A percentile compares a stretch with the other conserved stretches of the same genome.
These are phyloP conservation scores for Aspergillus nomiae DNA, from an alignment of 2,329 filamentous ascomycete species.

Conservation along the genomic window DNA sequence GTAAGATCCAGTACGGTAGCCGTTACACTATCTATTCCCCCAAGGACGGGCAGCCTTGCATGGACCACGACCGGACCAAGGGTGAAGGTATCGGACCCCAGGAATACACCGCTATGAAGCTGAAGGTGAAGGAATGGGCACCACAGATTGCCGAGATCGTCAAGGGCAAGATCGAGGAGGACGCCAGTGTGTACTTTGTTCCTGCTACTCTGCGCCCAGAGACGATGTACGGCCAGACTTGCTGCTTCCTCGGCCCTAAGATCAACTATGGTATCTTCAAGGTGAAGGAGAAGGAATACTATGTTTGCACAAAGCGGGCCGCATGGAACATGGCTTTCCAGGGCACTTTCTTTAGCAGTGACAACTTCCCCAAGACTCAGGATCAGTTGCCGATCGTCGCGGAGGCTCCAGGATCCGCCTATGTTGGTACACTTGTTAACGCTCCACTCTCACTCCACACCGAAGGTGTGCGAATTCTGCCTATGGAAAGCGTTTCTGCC, in stretches of 20 bases:
- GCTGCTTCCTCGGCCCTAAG: conserved; percentile 90
- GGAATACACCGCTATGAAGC: conserved; percentile 90
- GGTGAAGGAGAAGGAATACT: conserved; percentile 75
- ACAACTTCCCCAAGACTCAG: conserved; percentile 58
- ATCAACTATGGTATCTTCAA: conserved; percentile 89
- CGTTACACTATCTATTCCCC: conserved; percentile 91
- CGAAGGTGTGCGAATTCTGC: conserved; percentile 81
- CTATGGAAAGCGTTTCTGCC: conserved; percentile 91
- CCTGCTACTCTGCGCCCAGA: conserved; percentile 91
- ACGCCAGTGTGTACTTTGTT: conserved; percentile 82
- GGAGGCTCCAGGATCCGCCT: conserved; percentile 73
- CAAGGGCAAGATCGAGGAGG: conserved; percentile 74
- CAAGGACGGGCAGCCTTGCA: conserved; percentile 84
- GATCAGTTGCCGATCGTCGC: conserved; percentile 73
- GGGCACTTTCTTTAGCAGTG: conserved; percentile 68
- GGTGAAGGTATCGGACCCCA: conserved; percentile 83
- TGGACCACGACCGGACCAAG: conserved; percentile 81
- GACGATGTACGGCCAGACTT: conserved; percentile 98
- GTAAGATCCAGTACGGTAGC: conserved; percentile 93
- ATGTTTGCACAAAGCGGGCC: conserved; percentile 76
- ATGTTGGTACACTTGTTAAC: conserved; percentile 84
- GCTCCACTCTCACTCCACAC: conserved; percentile 87
- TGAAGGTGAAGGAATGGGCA: conserved; percentile 88
- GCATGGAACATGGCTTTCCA: conserved; percentile 98
- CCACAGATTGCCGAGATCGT: conserved; percentile 71